Base-by-base conservation (phyloP, 2,329 filamentous ascomycete species). In the Beauveria sp. region DNA sequence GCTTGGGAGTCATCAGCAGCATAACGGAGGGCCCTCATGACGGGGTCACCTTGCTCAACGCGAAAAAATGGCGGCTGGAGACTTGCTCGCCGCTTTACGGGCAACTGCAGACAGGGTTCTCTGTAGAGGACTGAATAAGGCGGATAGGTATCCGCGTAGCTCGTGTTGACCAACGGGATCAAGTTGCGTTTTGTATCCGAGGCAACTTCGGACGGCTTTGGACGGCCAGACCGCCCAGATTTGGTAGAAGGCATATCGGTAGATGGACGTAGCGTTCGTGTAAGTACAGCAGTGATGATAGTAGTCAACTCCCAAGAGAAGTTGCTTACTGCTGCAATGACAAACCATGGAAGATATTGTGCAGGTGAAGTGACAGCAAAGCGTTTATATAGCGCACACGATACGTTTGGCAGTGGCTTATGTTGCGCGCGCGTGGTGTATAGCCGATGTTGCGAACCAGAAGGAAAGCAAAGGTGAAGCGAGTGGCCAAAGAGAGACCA, bases 121-220 rank as follows among this genome's bases (percentile, higher is more conserved):
- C 78, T 71, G 70, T 84, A 83, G 48, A 88, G 77, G 67, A 83
- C 81, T 3, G 87, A 90, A 66, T 78, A 81, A 5, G 80, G 80
- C 18, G 79, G 80, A 79, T 77, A 89, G 68, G 74, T 73, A 62
- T 78, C 76, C 63, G 75, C 78, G 73, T 82, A 85, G 69, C 83
- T 77, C 42, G 79, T 76, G 68, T 79, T 82, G 67, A 90, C 84
- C 65, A 82, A 76, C 18, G 88, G 88, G 65, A 90, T 87, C 70
- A 87, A 89, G 63, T 81, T 81, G 67, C 80, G 82, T 73, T 90
- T 90, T n/a, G 87, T 88, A 71, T 90, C 88, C 28, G 85, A 83
- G 60, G 88, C 88, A 60, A 91, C 84, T 65, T 91, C 88, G 43
- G 87, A 75, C 26, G 74, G 74, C 84, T 66, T 91, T 88, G 46